Percentiles rank a stretch among this genome's conserved stretches.
phyloP scores from a whole-genome alignment of 495 filamentous ascomycete species.

The Aspergillus ostianus region DNA sequence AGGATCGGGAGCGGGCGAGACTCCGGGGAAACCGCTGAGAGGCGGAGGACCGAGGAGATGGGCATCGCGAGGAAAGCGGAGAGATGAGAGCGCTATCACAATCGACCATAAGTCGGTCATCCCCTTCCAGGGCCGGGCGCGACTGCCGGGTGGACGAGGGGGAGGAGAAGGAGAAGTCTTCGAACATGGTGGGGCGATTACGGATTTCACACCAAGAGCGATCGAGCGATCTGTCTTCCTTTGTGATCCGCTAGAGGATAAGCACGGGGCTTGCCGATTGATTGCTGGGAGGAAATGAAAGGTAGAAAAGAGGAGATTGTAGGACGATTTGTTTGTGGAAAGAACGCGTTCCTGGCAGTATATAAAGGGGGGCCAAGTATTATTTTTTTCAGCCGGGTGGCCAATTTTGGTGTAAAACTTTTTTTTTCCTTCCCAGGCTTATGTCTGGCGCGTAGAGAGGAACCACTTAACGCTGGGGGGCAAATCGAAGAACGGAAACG shows the following conservation, averaged over 20 bases:
- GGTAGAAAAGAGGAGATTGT: neutral
- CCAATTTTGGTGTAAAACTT: constrained; percentile 2
- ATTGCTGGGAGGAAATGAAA: neutral
- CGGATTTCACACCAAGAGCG: neutral
- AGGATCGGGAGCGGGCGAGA: constrained; percentile 34
- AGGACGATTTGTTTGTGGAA: neutral
- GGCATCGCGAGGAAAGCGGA: constrained; percentile 46
- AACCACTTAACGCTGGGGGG: neutral
- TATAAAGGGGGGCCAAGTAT: neutral
- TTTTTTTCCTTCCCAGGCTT: neutral
- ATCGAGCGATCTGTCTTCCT: neutral
- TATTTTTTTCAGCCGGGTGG: neutral
- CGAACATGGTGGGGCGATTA: constrained; percentile 4
- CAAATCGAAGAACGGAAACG: neutral
- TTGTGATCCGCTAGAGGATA: neutral
- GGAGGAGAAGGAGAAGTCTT: constrained; percentile 10
- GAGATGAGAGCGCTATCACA: constrained; percentile 40
- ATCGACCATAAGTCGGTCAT: constrained; percentile 7
- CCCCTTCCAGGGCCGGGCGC: constrained; percentile 3
- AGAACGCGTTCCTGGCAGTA: neutral
- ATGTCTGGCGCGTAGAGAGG: neutral
- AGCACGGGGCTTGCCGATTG: too few relatives aligned
- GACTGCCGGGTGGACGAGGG: constrained; percentile 4
- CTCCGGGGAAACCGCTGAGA: constrained; percentile 33
- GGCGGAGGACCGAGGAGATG: constrained; percentile 39